Conservation (phyloP, 1,284 basidiomycete genomes). For the Schizophyllum amplum region DNA sequence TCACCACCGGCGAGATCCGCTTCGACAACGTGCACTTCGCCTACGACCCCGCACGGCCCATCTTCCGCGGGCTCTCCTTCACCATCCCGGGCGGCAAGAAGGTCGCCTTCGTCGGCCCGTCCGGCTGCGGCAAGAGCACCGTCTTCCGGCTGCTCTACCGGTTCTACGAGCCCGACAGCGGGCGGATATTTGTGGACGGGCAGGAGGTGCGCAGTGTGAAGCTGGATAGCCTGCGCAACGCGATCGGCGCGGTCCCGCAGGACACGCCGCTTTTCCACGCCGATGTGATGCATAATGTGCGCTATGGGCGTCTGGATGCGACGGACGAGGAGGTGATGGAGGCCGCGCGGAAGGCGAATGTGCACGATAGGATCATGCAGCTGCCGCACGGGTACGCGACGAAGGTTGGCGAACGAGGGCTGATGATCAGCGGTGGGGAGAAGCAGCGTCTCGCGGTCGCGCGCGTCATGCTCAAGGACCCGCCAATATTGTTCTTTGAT, state of each 20-base stretch:
- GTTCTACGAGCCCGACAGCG: conserved; percentile 84
- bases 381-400: conserved; percentile 86
- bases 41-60: conserved; percentile 86
- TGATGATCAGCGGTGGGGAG: conserved; percentile 98
- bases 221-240: conserved; percentile 63
- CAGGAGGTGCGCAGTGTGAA: conserved; percentile 79
- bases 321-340: conserved; percentile 83
- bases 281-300: conserved; percentile 90
- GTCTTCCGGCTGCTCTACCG: conserved; percentile 91
- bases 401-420: conserved; percentile 89
- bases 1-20: conserved; percentile 81
- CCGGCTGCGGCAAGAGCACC: conserved; percentile 97
- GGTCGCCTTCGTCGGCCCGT: conserved; percentile 93
- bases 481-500: conserved; percentile 94
- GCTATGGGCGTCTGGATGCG: conserved; percentile 88
- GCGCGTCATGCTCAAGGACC: conserved; percentile 87
- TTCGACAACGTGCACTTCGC: conserved; percentile 92
- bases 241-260: conserved; percentile 94
- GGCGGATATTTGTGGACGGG: conserved; percentile 78
- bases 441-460: conserved; percentile 96
- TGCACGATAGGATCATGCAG: conserved; percentile 73
- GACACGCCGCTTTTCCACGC: conserved; percentile 97
- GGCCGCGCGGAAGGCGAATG: conserved; percentile 81
- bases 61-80: conserved; percentile 87
- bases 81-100: conserved; percentile 93